Percentiles rank a stretch among this genome's conserved stretches.
These are phyloP conservation scores for Cordyceps farinosa DNA, from an alignment of 2,329 filamentous ascomycete genomes.

Conservation along the genomic window DNA sequence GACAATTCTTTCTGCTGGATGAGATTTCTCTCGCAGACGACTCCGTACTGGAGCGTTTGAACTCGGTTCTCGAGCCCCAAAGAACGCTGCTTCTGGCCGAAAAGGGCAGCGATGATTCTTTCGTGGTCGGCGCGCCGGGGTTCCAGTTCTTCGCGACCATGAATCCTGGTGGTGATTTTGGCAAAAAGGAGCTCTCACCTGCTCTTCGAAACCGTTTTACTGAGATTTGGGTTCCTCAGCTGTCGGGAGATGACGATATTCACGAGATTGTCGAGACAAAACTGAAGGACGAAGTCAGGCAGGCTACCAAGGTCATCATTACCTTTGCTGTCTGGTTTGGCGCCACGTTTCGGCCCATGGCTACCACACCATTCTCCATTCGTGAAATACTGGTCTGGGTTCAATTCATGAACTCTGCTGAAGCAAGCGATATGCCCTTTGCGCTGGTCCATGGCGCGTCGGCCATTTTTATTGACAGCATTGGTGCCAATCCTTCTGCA, in stretches of 20 bases:
- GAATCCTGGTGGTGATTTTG: constrained; percentile 98
- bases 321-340: constrained; percentile 94
- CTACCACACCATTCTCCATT: constrained; percentile 77
- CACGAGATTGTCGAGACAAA: constrained; percentile 81
- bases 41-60: constrained; percentile 91
- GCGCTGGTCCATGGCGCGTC: constrained; percentile 77
- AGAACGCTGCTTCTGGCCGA: constrained; percentile 86
- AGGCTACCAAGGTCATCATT: constrained; percentile 67
- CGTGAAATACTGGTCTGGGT: constrained; percentile 93
- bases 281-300: constrained; percentile 52
- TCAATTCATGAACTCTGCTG: constrained; percentile 76
- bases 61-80: constrained; percentile 90
- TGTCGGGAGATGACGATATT: constrained; percentile 82
- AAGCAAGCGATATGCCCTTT: constrained; percentile 42
- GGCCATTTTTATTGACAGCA: constrained; percentile 91
- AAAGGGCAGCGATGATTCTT: constrained; percentile 81
- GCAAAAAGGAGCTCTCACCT: constrained; percentile 94
- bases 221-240: constrained; percentile 93
- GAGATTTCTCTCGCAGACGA: constrained; percentile 98
- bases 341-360: constrained; percentile 69
- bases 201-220: constrained; percentile 95
- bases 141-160: constrained; percentile 99
- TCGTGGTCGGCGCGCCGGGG: constrained; percentile 68
- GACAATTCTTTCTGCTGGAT: constrained; percentile 88
- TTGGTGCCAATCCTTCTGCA: constrained; percentile 91